These are phyloP conservation scores for Geotrichum fermentans DNA, from an alignment of 1,139 yeast genomes.

Conservation along the genomic window DNA sequence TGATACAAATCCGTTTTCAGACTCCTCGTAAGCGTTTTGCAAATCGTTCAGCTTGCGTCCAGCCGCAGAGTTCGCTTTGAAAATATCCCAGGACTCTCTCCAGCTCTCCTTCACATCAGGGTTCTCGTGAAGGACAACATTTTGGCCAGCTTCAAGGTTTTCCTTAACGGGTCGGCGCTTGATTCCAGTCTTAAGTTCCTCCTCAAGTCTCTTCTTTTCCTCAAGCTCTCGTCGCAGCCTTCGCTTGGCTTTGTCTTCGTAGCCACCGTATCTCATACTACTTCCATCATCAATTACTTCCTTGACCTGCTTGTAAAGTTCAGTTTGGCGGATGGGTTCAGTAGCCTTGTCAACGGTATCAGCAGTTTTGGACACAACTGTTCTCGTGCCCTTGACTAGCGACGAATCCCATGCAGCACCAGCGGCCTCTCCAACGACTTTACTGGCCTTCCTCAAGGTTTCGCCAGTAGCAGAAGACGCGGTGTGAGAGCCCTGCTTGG, in stretches of 20 bases:
- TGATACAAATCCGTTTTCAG: conserved; percentile 87
- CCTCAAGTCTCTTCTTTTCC: conserved; percentile 41
- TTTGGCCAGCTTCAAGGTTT: conserved; percentile 82
- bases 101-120: conserved; percentile 68
- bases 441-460: conserved; percentile 86
- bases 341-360: conserved; percentile 72
- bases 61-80: conserved; percentile 48
- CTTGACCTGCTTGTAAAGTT: conserved; percentile 80
- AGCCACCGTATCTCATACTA: conserved; percentile 87
- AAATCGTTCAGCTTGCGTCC: conserved; percentile 63
- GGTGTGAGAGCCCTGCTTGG: conserved; percentile 45
- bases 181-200: conserved; percentile 57
- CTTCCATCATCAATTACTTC: conserved; percentile 91
- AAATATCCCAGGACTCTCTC: conserved; percentile 56
- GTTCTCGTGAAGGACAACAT: conserved; percentile 76
- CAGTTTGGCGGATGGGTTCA: conserved; percentile 90
- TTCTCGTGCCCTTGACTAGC: conserved; percentile 81
- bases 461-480: conserved; percentile 69
- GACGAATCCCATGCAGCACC: conserved; percentile 95
- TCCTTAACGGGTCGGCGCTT: conserved; percentile 60
- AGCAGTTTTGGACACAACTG: conserved; percentile 74
- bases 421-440: conserved; percentile 86
- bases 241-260: conserved; percentile 80
- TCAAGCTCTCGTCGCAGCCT: conserved; percentile 53
- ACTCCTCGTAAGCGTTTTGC: conserved; percentile 72